Conservation (phyloP, 495 filamentous ascomycete species). For the Tirmania nivea region DNA sequence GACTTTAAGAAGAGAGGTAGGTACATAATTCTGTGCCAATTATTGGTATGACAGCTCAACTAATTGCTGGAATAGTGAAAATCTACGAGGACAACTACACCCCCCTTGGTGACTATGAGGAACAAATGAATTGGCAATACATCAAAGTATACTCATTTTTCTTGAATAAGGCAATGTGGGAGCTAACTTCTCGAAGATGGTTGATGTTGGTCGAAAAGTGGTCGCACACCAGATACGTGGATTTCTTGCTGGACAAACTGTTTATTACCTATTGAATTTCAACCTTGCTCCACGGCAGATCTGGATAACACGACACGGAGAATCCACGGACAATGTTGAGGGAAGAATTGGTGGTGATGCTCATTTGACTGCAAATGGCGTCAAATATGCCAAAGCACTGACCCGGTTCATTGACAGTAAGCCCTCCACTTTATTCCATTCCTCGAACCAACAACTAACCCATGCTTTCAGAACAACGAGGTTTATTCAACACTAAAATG, state of each 20-base stretch:
- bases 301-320: conserved; percentile 90
- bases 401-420: conserved; percentile 56
- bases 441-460: too few relatives aligned
- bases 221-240: conserved; percentile 75
- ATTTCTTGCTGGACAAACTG: conserved; percentile 74
- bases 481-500: conserved; percentile 22
- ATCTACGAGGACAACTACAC: conserved; percentile 87
- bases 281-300: conserved; percentile 88
- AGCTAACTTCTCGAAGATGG: conserved; percentile 41
- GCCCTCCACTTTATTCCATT: conserved; percentile 47
- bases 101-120: conserved; percentile 77
- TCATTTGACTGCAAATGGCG: conserved; percentile 52
- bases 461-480: conserved; percentile 38
- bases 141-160: conserved; percentile 36
- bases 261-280: conserved; percentile 87
- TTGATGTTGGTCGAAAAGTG: conserved; percentile 87
- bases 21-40: background rate
- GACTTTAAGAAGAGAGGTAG: conserved; percentile 67
- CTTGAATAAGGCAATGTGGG: background rate
- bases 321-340: conserved; percentile 55
- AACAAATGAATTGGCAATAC: conserved; percentile 69
- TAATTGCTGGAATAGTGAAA: conserved; percentile 30
- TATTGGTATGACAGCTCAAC: background rate
- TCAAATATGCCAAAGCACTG: conserved; percentile 46
- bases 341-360: conserved; percentile 76